Percentiles rank a stretch among this genome's conserved stretches.
These are phyloP conservation scores for Antarctomyces pellizariae DNA, from an alignment of 495 filamentous ascomycete species.

Conservation along the genomic window DNA sequence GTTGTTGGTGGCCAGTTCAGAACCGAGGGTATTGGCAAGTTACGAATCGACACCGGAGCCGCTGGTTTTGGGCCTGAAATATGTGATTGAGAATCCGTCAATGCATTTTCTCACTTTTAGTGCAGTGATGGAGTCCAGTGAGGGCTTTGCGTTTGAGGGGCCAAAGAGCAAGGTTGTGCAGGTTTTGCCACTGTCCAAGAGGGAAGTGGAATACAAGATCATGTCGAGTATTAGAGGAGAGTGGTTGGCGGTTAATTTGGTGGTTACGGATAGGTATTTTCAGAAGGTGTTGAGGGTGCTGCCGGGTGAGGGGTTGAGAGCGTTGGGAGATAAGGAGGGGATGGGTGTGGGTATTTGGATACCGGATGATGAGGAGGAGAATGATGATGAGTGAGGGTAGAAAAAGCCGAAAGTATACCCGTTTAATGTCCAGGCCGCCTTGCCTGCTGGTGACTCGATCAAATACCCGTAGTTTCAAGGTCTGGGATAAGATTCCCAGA, in stretches of 20 bases:
- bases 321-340: conserved; percentile 53
- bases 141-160: conserved; percentile 84
- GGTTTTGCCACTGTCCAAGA: conserved; percentile 53
- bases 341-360: conserved; percentile 38
- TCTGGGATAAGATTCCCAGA: too few species aligned
- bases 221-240: conserved; percentile 31
- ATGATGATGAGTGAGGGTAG: too few species aligned
- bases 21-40: conserved; percentile 68
- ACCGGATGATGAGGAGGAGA: conserved; percentile 18
- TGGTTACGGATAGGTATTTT: conserved; percentile 72
- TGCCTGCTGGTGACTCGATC: too few species aligned
- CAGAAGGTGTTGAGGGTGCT: conserved; percentile 61
- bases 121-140: conserved; percentile 72
- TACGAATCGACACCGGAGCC: conserved; percentile 6
- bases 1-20: conserved; percentile 51
- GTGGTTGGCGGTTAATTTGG: conserved; percentile 49
- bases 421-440: too few species aligned
- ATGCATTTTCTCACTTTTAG: conserved; percentile 84
- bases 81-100: conserved; percentile 83
- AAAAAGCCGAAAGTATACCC: too few species aligned
- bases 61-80: conserved; percentile 20
- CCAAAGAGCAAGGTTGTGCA: conserved; percentile 56
- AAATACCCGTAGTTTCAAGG: too few species aligned
- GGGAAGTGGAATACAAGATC: conserved; percentile 43
- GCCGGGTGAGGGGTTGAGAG: conserved; percentile 45